Evolutionary conservation across 2,329 filamentous ascomycete genomes (phyloP).

Genomic region (Bipolaris oryzae): DNA sequence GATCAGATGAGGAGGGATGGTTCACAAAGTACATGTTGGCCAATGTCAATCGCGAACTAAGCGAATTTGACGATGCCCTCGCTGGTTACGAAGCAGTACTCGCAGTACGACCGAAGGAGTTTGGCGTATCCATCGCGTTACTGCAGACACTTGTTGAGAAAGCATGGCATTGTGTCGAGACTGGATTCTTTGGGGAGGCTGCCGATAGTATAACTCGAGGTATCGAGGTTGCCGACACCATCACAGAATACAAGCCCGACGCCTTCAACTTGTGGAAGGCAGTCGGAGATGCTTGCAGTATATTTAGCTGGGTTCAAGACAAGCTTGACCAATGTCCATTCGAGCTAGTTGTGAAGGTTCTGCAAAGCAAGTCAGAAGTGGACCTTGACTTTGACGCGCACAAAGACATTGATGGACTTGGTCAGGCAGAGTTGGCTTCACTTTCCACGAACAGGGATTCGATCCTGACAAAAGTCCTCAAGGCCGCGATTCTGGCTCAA

Average conservation of each 20-base stretch:
- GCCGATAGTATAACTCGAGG: conserved; percentile 71
- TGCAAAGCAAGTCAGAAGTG: conserved; percentile 58
- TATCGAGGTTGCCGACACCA: conserved; percentile 68
- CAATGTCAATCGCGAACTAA: conserved; percentile 90
- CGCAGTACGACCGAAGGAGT: conserved; percentile 70
- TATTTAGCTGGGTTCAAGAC: conserved; percentile 80
- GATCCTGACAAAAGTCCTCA: conserved; percentile 63
- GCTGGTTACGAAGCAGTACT: conserved; percentile 77
- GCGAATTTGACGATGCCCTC: conserved; percentile 86
- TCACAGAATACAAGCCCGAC: conserved; percentile 65
- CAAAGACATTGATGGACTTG: conserved; percentile 71
- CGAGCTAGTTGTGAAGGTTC: conserved; percentile 62
- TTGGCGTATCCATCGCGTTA: conserved; percentile 84
- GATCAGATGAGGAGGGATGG: conserved; percentile 75
- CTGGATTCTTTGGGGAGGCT: conserved; percentile 85
- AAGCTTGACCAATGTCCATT: conserved; percentile 68
- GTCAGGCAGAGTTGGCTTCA: conserved; percentile 45
- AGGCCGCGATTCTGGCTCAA: conserved; percentile 79
- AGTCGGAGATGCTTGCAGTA: conserved; percentile 82
- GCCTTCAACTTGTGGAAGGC: conserved; percentile 97
- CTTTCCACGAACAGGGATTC: conserved; percentile 25
- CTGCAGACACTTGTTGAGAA: conserved; percentile 88
- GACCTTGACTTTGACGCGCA: conserved; percentile 64
- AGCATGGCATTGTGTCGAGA: conserved; percentile 76
- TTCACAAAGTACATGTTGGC: conserved; percentile 97